Evolutionary conservation across 176 grass and related monocot genomes (phyloP), one percentile per base, ranked within the genome.

Genomic region (Bothriochloa decipiens): DNA sequence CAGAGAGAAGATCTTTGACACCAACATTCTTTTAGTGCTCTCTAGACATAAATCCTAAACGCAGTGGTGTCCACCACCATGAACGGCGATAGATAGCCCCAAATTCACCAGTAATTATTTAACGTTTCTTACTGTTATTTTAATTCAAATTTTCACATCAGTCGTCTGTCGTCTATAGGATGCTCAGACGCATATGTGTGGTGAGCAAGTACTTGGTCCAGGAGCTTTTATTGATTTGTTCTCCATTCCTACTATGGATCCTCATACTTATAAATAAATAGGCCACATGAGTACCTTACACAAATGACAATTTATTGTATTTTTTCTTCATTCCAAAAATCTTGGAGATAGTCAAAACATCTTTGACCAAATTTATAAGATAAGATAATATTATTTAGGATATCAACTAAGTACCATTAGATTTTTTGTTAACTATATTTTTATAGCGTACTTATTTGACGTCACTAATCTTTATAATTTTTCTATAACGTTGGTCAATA

Each of bases 11-110:
- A 74, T 79, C 75, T 84, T 88, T 67, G n/a, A 11, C 4, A 46
- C 28, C 52, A 83, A 65, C 74, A 78, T 83, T 75, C 17, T 25
- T 88, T 61, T 20, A 72, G 42, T 83, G 66, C 50, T 40, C 15
- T 65, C 43, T 73, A 79, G 67, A 66, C 35, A 36, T 36, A 36
- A 33, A 88, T 72, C 8, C 9, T n/a, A n/a, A 22, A 18, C 53
- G 33, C 4, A 57, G 68, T 79, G 74, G 0, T 79, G 81, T 83
- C 81, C 57, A 83, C 80, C 53, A 78, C 72, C 39, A 9, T 18
- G 53, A 63, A 29, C 1, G 39, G 10, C 7, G 27, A 10, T 39
- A 65, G 53, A 10, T 65, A 47, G 16, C 15, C 26, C 18, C 23
- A 65, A 45, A 45, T 42, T 60, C 64, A 43, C 12, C 8, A 0